Evolutionary conservation across 2,329 filamentous ascomycete genomes (phyloP).

Genomic region (Talaromyces marneffei): DNA sequence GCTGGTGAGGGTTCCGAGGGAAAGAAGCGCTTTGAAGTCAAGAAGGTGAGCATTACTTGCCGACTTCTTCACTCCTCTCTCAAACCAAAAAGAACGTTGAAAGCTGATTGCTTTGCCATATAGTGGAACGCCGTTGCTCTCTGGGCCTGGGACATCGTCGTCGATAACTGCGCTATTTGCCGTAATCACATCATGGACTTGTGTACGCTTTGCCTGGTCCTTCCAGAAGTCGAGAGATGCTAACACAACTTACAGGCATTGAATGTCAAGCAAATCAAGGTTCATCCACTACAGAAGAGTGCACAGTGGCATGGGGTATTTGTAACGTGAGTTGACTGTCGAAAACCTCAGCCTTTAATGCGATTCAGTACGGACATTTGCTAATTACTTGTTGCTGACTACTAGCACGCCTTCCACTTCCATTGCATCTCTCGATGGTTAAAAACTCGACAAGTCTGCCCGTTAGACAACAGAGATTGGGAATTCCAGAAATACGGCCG

Average conservation of each 20-base stretch:
- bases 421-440: constrained; percentile 99
- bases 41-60: constrained; percentile 64
- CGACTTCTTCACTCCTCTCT: background rate
- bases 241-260: constrained; percentile 57
- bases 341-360: background rate
- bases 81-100: background rate
- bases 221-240: background rate
- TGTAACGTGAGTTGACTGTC: constrained; percentile 70
- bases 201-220: constrained; percentile 52
- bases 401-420: constrained; percentile 96
- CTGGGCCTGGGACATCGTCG: constrained; percentile 99
- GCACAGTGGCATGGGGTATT: constrained; percentile 97
- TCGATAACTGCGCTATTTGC: constrained; percentile 99
- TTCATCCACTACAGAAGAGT: constrained; percentile 94
- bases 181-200: constrained; percentile 99
- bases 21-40: constrained; percentile 97
- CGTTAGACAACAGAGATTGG: constrained; percentile 96
- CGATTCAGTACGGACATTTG: background rate
- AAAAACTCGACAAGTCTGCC: constrained; percentile 98
- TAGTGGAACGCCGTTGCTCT: constrained; percentile 98
- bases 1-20: constrained; percentile 51
- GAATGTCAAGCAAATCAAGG: constrained; percentile 99
- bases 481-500: constrained; percentile 98
- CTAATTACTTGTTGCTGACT: background rate
- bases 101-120: background rate